Percentiles rank a stretch among this genome's conserved stretches.
These are phyloP conservation scores for Aspergillus cristatus DNA, from an alignment of 495 filamentous ascomycete genomes.

Conservation along the genomic window DNA sequence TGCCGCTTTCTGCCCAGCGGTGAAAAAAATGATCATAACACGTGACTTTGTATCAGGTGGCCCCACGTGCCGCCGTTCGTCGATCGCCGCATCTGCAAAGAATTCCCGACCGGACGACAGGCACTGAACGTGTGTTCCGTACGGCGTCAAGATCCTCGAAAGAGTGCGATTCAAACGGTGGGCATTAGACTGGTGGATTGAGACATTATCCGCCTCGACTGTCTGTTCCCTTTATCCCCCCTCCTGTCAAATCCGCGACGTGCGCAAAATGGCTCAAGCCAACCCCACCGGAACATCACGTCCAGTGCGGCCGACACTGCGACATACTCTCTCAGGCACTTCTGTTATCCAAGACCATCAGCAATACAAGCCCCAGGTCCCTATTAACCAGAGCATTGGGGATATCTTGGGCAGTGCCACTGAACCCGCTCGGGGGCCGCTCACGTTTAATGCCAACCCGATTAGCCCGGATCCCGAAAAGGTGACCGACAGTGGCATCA, in stretches of 20 bases:
- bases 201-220: not conserved
- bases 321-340: constrained; percentile 49
- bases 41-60: not conserved
- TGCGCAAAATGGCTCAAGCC: constrained; percentile 21
- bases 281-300: constrained; percentile 16
- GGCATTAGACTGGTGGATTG: not conserved
- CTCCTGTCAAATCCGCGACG: not conserved
- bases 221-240: not conserved
- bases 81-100: constrained; percentile 1
- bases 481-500: constrained; percentile 35
- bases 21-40: not conserved
- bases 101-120: too few species aligned
- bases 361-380: constrained; percentile 56
- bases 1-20: constrained; percentile 10
- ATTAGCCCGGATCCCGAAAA: constrained; percentile 36
- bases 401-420: constrained; percentile 27
- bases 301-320: constrained; percentile 30
- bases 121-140: too few species aligned
- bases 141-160: constrained; percentile 1
- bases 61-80: constrained; percentile 11
- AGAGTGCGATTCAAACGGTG: not conserved
- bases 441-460: constrained; percentile 28
- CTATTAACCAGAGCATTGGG: constrained; percentile 31
- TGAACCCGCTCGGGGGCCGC: constrained; percentile 10
- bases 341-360: constrained; percentile 67